Evolutionary conservation across 495 filamentous ascomycete genomes (phyloP).

Genomic region (Hypoxylon lenormandii): DNA sequence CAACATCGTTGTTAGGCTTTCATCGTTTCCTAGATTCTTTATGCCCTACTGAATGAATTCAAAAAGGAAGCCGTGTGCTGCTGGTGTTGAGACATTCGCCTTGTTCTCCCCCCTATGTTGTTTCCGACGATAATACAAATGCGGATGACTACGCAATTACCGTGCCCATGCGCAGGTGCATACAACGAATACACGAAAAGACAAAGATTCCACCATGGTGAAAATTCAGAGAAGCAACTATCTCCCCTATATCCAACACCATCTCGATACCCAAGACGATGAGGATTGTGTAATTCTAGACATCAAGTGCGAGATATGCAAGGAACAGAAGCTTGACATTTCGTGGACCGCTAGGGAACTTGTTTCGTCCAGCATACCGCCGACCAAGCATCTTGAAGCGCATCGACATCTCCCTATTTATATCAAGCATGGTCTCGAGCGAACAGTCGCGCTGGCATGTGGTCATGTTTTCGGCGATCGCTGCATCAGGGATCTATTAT

Average conservation of each 20-base stretch:
- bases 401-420: slow-evolving; percentile 19
- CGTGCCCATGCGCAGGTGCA: slow-evolving; percentile 1
- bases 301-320: slow-evolving; percentile 38
- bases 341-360: slow-evolving; percentile 29
- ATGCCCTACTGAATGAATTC: slow-evolving; percentile 21
- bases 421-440: slow-evolving; percentile 39
- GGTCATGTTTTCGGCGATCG: slow-evolving; percentile 50
- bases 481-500: slow-evolving; percentile 33
- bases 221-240: slow-evolving; percentile 41
- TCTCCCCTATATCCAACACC: slow-evolving; percentile 42
- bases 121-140: slow-evolving; percentile 35
- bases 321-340: slow-evolving; percentile 36
- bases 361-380: slow-evolving; percentile 1
- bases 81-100: neutral
- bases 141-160: slow-evolving; percentile 8
- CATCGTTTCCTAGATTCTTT: slow-evolving; percentile 22
- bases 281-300: slow-evolving; percentile 26
- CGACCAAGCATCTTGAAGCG: slow-evolving; percentile 3
- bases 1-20: slow-evolving; percentile 34
- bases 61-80: slow-evolving; percentile 24
- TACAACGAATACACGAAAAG: slow-evolving; percentile 8
- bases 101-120: slow-evolving; percentile 1
- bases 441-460: slow-evolving; percentile 40
- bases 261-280: slow-evolving; percentile 38
- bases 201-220: slow-evolving; percentile 28